Percentiles rank a stretch among this genome's conserved stretches.
Conservation (phyloP, 129 eudicot species). For the Chrysanthemum makinoi region DNA sequence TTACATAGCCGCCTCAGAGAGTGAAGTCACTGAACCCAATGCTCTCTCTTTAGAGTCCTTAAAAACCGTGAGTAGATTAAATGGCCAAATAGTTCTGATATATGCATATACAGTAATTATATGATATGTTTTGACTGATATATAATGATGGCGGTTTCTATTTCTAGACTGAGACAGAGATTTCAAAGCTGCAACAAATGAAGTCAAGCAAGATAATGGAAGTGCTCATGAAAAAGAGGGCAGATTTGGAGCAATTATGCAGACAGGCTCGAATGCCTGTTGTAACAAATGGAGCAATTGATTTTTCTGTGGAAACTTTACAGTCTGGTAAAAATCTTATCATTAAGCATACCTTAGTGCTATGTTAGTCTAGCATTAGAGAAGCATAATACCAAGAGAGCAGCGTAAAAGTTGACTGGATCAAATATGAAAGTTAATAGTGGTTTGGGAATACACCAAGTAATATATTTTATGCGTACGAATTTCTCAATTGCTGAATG, state of each 20-base stretch:
- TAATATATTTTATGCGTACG: neutral
- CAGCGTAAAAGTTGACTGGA: neutral
- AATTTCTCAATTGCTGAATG: neutral
- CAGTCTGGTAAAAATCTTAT: slow-evolving; percentile 51
- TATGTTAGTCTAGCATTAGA: neutral
- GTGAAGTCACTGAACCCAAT: slow-evolving; percentile 59
- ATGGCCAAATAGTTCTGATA: neutral
- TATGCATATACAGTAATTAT: neutral
- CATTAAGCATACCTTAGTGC: neutral
- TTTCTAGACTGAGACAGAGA: slow-evolving; percentile 73
- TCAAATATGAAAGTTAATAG: neutral
- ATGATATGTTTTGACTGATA: neutral
- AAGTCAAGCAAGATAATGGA: slow-evolving; percentile 75
- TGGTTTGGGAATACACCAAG: neutral
- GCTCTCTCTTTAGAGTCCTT: slow-evolving; percentile 50
- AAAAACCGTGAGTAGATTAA: slow-evolving; percentile 36
- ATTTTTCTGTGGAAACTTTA: slow-evolving; percentile 55
- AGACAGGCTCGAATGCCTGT: slow-evolving; percentile 58
- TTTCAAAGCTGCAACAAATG: slow-evolving; percentile 56
- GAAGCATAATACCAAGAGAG: neutral
- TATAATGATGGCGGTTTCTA: slow-evolving; percentile 21
- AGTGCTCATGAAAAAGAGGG: slow-evolving; percentile 58
- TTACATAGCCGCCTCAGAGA: slow-evolving; percentile 61
- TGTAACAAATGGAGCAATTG: slow-evolving; percentile 38
- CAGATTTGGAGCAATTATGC: slow-evolving; percentile 67